Conservation (phyloP, 1,284 basidiomycete species). For the Spongispora temasekensis region DNA sequence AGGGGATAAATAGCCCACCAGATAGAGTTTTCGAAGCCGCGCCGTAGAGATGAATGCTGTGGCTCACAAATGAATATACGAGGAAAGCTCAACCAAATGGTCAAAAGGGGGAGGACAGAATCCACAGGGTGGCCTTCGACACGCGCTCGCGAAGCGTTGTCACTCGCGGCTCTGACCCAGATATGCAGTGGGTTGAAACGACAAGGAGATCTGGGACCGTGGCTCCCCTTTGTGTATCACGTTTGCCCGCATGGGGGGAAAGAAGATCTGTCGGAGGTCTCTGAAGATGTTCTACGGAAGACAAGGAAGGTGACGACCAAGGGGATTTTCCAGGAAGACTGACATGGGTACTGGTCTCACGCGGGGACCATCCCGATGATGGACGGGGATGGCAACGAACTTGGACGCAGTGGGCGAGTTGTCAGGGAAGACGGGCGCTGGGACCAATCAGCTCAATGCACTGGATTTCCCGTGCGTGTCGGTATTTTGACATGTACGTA, state of each 20-base stretch:
- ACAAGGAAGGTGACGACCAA: neutral
- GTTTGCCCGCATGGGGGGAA: neutral
- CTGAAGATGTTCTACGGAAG: neutral
- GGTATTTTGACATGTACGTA: neutral
- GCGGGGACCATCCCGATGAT: too few species aligned
- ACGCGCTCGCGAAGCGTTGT: neutral
- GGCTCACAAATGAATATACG: neutral
- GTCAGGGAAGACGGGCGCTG: constrained; percentile 1
- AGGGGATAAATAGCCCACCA: too few species aligned
- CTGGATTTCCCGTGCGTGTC: neutral
- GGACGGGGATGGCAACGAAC: too few species aligned
- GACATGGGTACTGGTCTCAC: neutral
- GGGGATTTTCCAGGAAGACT: neutral
- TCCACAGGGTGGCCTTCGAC: neutral
- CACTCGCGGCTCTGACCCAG: too few species aligned
- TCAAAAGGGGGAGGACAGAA: neutral
- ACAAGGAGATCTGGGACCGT: too few species aligned
- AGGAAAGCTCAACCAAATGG: neutral
- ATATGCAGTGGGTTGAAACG: too few species aligned
- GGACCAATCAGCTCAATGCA: neutral
- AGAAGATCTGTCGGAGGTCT: neutral
- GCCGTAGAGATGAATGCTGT: neutral
- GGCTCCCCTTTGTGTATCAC: too few species aligned
- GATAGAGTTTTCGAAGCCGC: neutral
- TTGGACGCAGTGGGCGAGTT: neutral